Percentiles rank a stretch among this genome's conserved stretches.
These are phyloP conservation scores for Tylopilus vinaceipallidus DNA, from an alignment of 768 basidiomycete species.

Conservation along the genomic window DNA sequence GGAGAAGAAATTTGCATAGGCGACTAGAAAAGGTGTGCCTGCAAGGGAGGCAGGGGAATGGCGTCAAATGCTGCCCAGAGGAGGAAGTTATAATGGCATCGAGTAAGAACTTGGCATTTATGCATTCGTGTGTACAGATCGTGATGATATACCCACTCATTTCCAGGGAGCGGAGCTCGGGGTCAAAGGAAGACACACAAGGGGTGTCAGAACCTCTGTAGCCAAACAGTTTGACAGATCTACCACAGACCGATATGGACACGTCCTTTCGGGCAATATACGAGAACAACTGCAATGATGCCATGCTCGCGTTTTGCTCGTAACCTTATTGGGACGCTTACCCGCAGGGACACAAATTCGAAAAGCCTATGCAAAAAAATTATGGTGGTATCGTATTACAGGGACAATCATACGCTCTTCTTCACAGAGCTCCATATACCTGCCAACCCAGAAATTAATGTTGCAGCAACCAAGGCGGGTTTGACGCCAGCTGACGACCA, in stretches of 20 bases:
- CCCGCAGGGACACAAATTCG: conserved; percentile 12
- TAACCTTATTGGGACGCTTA: conserved; percentile 32
- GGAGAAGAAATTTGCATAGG: conserved; percentile 30
- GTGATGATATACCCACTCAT: conserved; percentile 38
- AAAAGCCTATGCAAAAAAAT: conserved; percentile 44
- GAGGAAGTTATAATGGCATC: conserved; percentile 30
- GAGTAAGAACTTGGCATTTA: conserved; percentile 38
- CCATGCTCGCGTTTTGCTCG: conserved; percentile 10
- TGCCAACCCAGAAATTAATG: conserved; percentile 84
- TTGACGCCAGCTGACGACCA: conserved; percentile 77
- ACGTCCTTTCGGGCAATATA: conserved; percentile 31
- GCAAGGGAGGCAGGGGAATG: conserved; percentile 21
- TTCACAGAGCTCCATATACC: conserved; percentile 96
- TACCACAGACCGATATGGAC: conserved; percentile 34
- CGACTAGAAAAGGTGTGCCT: conserved; percentile 22
- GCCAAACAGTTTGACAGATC: conserved; percentile 36
- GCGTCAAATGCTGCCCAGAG: conserved; percentile 23
- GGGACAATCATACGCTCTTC: conserved; percentile 68
- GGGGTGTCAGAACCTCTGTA: conserved; percentile 35
- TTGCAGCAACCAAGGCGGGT: conserved; percentile 87
- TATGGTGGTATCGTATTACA: conserved; percentile 40
- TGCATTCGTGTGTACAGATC: conserved; percentile 35
- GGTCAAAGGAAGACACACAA: conserved; percentile 38
- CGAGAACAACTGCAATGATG: conserved; percentile 26
- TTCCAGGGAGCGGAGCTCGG: conserved; percentile 41